phyloP scores from a whole-genome alignment of 2,329 filamentous ascomycete species.

The Cladosporium sphaerospermum region DNA sequence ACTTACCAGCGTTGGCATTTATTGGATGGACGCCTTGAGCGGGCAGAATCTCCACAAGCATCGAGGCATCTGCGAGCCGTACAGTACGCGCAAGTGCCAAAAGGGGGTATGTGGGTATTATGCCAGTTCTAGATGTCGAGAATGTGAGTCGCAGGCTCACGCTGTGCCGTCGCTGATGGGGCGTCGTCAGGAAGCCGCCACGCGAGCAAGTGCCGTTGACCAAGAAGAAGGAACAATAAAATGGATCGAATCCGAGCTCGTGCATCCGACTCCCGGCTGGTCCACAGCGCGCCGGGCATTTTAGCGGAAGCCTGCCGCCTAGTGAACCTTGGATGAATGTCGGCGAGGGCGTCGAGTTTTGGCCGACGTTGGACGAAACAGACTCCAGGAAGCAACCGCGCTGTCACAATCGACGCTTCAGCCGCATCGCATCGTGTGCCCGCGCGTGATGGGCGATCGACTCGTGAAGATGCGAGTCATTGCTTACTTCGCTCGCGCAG shows the following conservation, averaged over 20 bases:
- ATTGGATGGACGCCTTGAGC: background rate
- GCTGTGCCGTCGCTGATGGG: background rate
- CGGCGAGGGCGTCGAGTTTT: slow-evolving; percentile 8
- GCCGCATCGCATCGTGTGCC: too few relatives aligned
- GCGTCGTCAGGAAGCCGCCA: slow-evolving; percentile 3
- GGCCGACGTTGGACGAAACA: slow-evolving; percentile 3
- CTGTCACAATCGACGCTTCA: background rate
- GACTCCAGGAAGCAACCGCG: background rate
- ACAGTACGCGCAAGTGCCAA: too few relatives aligned
- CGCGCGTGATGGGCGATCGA: background rate
- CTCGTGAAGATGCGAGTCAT: background rate
- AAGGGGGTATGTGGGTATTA: too few relatives aligned
- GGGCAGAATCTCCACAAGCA: too few relatives aligned
- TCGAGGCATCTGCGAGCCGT: too few relatives aligned
- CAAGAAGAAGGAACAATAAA: slow-evolving; percentile 2
- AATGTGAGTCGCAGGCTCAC: too few relatives aligned
- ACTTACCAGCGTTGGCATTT: background rate
- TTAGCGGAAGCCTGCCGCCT: background rate
- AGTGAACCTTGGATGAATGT: background rate
- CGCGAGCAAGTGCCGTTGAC: slow-evolving; percentile 5
- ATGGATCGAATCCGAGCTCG: background rate
- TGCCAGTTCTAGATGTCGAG: too few relatives aligned
- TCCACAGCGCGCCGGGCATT: background rate
- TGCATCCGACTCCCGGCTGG: slow-evolving; percentile 8
- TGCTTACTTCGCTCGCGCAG: background rate